Conservation (phyloP, 495 filamentous ascomycete genomes). For the Staphylotrichum tortipilum region DNA sequence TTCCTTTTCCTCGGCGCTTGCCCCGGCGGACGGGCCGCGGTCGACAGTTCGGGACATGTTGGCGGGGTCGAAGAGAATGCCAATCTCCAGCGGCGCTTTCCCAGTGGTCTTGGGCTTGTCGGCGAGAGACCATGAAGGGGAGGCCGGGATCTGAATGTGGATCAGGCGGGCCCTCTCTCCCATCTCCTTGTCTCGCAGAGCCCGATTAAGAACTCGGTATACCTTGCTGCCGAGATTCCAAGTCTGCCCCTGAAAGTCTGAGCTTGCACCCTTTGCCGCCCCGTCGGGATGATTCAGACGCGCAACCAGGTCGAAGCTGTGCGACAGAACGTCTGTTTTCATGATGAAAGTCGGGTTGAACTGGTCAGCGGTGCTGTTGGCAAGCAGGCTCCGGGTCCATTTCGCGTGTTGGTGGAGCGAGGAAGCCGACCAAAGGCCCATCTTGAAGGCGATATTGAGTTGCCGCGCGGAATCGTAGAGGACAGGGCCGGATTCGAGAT, state of each 20-base stretch:
- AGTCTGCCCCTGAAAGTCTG: constrained; percentile 24
- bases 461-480: constrained; percentile 62
- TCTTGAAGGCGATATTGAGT: constrained; percentile 84
- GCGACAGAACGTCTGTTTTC: constrained; percentile 55
- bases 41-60: constrained; percentile 69
- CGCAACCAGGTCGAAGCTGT: constrained; percentile 60
- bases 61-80: constrained; percentile 60
- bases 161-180: constrained; percentile 65
- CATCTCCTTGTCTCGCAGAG: constrained; percentile 39
- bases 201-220: constrained; percentile 55
- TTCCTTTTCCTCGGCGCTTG: constrained; percentile 58
- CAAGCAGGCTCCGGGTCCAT: constrained; percentile 61
- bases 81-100: constrained; percentile 44
- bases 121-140: constrained; percentile 34
- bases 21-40: constrained; percentile 60
- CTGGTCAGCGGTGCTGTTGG: constrained; percentile 63
- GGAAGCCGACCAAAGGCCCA: constrained; percentile 76
- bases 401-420: constrained; percentile 61
- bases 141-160: constrained; percentile 39
- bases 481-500: constrained; percentile 32
- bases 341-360: constrained; percentile 77
- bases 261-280: constrained; percentile 8
- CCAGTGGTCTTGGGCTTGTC: constrained; percentile 15
- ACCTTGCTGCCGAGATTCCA: constrained; percentile 39
- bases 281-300: constrained; percentile 19